These are phyloP conservation scores for Coniophora puteana DNA, from an alignment of 1,284 basidiomycete species.

Conservation along the genomic window DNA sequence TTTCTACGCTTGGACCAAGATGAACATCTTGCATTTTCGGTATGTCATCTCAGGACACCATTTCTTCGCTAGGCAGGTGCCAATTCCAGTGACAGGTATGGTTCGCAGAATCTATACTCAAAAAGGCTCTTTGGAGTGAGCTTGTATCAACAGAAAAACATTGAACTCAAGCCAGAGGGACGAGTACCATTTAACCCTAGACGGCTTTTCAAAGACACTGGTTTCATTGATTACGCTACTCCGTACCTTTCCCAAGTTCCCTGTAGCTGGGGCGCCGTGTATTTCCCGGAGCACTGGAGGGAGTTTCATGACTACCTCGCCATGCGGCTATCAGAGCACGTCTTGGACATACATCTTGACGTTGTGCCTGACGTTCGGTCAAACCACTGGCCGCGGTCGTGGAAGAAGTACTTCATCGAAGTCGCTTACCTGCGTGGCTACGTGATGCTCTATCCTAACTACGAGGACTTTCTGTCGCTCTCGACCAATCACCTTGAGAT, in stretches of 20 bases:
- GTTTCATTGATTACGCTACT: conserved; percentile 41
- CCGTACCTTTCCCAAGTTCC: conserved; percentile 83
- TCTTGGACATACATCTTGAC: conserved; percentile 36
- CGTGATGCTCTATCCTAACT: conserved; percentile 86
- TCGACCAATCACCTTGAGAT: conserved; percentile 85
- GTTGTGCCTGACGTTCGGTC: conserved; percentile 74
- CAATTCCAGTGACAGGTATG: conserved; percentile 47
- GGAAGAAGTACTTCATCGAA: conserved; percentile 88
- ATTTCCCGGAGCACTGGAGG: conserved; percentile 83
- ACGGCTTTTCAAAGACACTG: conserved; percentile 43
- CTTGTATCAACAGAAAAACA: conserved; percentile 78
- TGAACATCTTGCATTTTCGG: conserved; percentile 71
- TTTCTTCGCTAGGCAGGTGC: conserved; percentile 7
- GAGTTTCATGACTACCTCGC: conserved; percentile 78
- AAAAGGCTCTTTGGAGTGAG: conserved; percentile 70
- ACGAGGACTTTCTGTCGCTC: conserved; percentile 59
- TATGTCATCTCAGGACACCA: conserved; percentile 28
- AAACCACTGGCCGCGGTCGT: conserved; percentile 75
- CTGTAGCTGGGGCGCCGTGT: conserved; percentile 88
- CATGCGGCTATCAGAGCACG: conserved; percentile 53
- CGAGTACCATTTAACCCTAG: conserved; percentile 66
- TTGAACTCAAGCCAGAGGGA: conserved; percentile 69
- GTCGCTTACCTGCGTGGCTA: conserved; percentile 76
- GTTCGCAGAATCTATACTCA: conserved; percentile 33
- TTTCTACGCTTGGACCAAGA: conserved; percentile 82